Base-by-base conservation (phyloP, 352 stramenopile species). In the Pythium apleroticum region DNA sequence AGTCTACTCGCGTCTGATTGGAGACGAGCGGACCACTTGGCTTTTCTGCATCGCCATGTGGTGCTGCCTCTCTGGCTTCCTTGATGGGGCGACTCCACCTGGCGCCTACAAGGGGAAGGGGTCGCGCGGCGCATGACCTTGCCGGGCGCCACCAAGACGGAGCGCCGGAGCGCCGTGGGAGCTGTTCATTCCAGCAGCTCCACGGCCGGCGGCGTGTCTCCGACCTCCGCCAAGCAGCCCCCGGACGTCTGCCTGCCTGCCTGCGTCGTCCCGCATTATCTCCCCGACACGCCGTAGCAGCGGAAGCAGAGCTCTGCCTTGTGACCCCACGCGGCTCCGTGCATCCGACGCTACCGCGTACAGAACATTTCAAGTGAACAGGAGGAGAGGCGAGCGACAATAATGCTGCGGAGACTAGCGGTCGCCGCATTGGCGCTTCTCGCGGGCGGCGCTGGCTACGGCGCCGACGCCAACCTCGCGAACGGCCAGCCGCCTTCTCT, bases 401-500 rank as follows among this genome's bases (percentile, higher is more conserved):
- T 19, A 39, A 57, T 57, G 62, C 25, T 39, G 59, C 37, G 52
- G 25, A 53, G 17, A 1, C 8, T 49, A n/a, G 56, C 43, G 7
- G 45, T 52, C 19, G 52, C 52, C 22, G 41, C 57, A 31, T 19
- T 66, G 30, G 41, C 41, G 43, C 52, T 77, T 28, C 53, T 84
- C 30, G 37, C 66, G 8, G 33, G 37, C 12, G 56, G 56, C 39
- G 52, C 63, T 3, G 60, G 35, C 12, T 50, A 50, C 19, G 20
- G n/a, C 20, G 43, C n/a, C 3, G 5, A 50, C 25, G 65, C 65
- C 0, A 52, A 75, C 22, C 61, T 52, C 20, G 66, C 69, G 11
- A 63, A 71, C 24, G 73, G 48, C 37, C 74, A 69, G 1, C 64
- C 77, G 1, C 78, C 80, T 12, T 85, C 81, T 9, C 75, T 88